Evolutionary conservation across 2,329 filamentous ascomycete genomes (phyloP).

Genomic region (Kalmusia sp.): DNA sequence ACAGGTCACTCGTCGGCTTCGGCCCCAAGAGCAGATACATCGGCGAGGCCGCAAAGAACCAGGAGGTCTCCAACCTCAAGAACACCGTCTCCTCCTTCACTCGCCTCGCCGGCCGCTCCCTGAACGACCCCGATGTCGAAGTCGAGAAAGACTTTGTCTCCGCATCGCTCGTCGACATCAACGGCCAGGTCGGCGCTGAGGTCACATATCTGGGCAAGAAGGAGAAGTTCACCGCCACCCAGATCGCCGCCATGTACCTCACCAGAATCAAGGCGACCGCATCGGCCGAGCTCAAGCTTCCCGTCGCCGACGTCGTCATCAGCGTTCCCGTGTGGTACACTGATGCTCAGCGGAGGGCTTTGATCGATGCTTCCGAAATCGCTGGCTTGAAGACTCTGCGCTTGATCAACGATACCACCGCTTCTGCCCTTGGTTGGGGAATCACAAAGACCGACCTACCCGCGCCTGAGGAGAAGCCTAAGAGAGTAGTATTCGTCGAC

Average conservation of each 20-base stretch:
- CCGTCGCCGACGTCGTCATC: slow-evolving; percentile 91
- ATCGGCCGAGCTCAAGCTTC: slow-evolving; percentile 83
- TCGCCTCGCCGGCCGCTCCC: slow-evolving; percentile 84
- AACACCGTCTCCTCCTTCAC: slow-evolving; percentile 96
- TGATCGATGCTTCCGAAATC: slow-evolving; percentile 92
- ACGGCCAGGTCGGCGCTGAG: slow-evolving; percentile 94
- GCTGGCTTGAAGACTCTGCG: slow-evolving; percentile 91
- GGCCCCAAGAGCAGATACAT: slow-evolving; percentile 92
- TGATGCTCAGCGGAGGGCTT: slow-evolving; percentile 85
- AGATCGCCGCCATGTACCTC: slow-evolving; percentile 93
- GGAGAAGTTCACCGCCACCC: slow-evolving; percentile 91
- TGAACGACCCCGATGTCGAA: slow-evolving; percentile 90
- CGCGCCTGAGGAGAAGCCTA: slow-evolving; percentile 85
- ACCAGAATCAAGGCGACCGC: slow-evolving; percentile 93
- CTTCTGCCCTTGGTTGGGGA: slow-evolving; percentile 92
- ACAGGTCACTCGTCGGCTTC: slow-evolving; percentile 91
- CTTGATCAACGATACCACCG: slow-evolving; percentile 97
- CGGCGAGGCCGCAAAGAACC: slow-evolving; percentile 94
- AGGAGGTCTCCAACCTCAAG: slow-evolving; percentile 99
- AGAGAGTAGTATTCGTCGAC: slow-evolving; percentile 89
- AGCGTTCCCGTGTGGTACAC: slow-evolving; percentile 98
- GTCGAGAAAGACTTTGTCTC: slow-evolving; percentile 92
- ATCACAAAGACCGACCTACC: slow-evolving; percentile 98
- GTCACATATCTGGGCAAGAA: slow-evolving; percentile 93
- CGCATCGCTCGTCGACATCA: slow-evolving; percentile 83